A percentile compares a stretch with the other conserved stretches of the same genome.
Conservation (phyloP, 305 asterid species). For the Andrographis paniculata region DNA sequence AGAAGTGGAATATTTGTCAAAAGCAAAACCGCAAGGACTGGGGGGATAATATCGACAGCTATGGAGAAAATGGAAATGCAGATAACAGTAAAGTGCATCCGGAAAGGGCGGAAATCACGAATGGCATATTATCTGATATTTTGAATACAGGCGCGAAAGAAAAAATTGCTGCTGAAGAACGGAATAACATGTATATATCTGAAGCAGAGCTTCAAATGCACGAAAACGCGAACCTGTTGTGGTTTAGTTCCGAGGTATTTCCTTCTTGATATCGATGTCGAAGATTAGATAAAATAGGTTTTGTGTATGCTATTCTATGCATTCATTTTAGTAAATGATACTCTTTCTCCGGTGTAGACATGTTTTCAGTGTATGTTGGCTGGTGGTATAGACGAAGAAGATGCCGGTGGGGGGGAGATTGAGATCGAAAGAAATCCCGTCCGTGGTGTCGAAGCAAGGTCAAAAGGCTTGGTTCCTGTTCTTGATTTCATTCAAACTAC, state of each 20-base stretch:
- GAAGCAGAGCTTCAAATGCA: slow-evolving; percentile 91
- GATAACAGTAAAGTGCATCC: slow-evolving; percentile 62
- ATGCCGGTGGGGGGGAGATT: slow-evolving; percentile 50
- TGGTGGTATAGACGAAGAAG: slow-evolving; percentile 32
- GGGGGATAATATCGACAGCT: slow-evolving; percentile 49
- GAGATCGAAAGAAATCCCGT: slow-evolving; percentile 68
- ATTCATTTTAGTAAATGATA: slow-evolving; percentile 10
- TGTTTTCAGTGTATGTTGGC: slow-evolving; percentile 48
- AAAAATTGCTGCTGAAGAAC: slow-evolving; percentile 37
- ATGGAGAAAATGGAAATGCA: slow-evolving; percentile 50
- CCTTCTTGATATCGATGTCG: background rate
- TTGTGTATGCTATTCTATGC: background rate
- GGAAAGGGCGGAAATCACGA: too few species aligned
- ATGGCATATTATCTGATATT: background rate
- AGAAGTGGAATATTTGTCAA: slow-evolving; percentile 84
- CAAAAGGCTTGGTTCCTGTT: slow-evolving; percentile 74
- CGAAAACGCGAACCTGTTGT: slow-evolving; percentile 48
- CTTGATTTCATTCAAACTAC: slow-evolving; percentile 59
- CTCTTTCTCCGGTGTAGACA: slow-evolving; percentile 35
- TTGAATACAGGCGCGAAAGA: background rate
- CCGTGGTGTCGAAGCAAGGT: slow-evolving; percentile 57
- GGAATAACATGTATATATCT: slow-evolving; percentile 62
- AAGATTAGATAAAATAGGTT: background rate
- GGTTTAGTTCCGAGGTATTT: slow-evolving; percentile 73
- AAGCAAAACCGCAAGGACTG: slow-evolving; percentile 51